Evolutionary conservation across 306 rosid genomes (phyloP), one percentile per base, ranked within the genome.

Genomic region (Citrullus mucosospermus): DNA sequence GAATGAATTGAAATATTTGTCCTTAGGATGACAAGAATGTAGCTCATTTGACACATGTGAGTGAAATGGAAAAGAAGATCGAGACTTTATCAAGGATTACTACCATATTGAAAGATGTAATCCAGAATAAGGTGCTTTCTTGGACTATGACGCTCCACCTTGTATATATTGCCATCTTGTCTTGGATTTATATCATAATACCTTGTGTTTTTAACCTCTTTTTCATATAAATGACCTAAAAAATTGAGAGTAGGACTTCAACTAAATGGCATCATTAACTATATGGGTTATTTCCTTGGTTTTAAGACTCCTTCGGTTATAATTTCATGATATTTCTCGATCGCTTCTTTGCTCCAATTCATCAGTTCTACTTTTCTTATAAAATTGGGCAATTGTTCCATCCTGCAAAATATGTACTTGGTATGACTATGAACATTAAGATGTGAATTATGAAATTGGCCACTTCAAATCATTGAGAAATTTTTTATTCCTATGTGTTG

Each of bases 51-150:
- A 95, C 97, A 0, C 97, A 95, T 80, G 97, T 81, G 13, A 91
- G 92, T 57, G 99, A 95, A 90, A 95, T 95, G 99, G 91, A 92
- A 74, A 95, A 89, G 87, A 95, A 95, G 90, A 86, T 91, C 9
- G 96, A 92, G 69, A 91, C 97, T 8, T 80, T 95, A 69, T 88
- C 89, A 4, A 89, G 91, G 92, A 92, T 92, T 65, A 95, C 97
- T 61, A 90, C 97, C 8, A 92, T 92, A 75, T 80, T 95, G 79
- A 95, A 95, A 80, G 97, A 91, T 82, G 99, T 92, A 50, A 95
- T 95, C 82, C 97, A 95, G 82, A 95, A 95, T 85, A 95, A 95
- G 99, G 99, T 95, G 83, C 57, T 10, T 7, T 67, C 48, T 25
- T 25, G n/a, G 57, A 20, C 78, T 65, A 48, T 25, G 59, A 22